Conservation (phyloP, 179 eudicot genomes). For the Beta corolliflora region DNA sequence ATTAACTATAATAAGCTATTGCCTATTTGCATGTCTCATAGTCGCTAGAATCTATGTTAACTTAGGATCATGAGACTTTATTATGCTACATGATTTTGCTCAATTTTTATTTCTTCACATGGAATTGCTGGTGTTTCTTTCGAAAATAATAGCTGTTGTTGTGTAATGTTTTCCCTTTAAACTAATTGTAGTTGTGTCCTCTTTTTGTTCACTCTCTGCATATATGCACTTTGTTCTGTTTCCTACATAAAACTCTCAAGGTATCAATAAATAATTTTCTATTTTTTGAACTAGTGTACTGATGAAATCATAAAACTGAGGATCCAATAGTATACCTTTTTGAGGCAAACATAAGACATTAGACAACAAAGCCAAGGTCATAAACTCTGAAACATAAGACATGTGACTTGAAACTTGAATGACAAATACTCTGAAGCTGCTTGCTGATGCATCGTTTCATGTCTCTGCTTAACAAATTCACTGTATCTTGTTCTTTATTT, state of each 20-base stretch:
- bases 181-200: neutral
- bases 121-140: neutral
- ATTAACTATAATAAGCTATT: neutral
- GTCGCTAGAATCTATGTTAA: neutral
- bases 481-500: neutral
- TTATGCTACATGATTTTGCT: neutral
- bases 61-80: neutral
- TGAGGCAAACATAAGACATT: too few species aligned
- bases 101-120: too few species aligned
- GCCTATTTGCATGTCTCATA: neutral
- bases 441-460: neutral
- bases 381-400: too few species aligned
- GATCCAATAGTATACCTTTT: neutral
- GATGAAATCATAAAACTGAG: neutral
- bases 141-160: neutral
- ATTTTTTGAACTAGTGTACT: neutral
- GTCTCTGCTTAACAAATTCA: neutral
- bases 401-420: neutral
- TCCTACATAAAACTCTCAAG: neutral
- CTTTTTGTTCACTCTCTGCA: neutral
- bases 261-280: neutral
- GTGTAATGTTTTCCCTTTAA: too few species aligned
- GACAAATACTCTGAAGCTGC: neutral
- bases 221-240: neutral
- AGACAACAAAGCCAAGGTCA: too few species aligned